Conservation (phyloP, 2,329 filamentous ascomycete species). For the Fusarium sp. region DNA sequence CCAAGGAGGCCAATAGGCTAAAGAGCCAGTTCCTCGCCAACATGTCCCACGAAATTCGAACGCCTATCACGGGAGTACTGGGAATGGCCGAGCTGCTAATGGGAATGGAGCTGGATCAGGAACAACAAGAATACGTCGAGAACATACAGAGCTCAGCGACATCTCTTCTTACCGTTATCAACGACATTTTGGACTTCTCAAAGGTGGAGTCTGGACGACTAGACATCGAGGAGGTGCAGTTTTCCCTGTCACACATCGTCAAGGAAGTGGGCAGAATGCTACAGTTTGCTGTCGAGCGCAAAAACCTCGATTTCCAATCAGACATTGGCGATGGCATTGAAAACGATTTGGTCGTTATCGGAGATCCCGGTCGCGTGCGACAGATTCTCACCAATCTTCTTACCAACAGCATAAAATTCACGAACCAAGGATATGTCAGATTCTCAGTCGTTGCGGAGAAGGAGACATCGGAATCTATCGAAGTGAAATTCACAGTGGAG, state of each 20-base stretch:
- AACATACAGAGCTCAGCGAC: constrained; percentile 85
- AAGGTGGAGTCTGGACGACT: constrained; percentile 83
- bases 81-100: constrained; percentile 81
- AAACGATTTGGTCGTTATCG: constrained; percentile 80
- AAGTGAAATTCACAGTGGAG: constrained; percentile 77
- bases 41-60: constrained; percentile 84
- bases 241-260: constrained; percentile 77
- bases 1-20: constrained; percentile 81
- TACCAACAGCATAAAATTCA: constrained; percentile 82
- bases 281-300: constrained; percentile 82
- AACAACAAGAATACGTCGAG: constrained; percentile 79
- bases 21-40: constrained; percentile 85
- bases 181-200: constrained; percentile 90
- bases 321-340: constrained; percentile 72
- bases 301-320: constrained; percentile 77
- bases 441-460: constrained; percentile 72
- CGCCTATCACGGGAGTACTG: constrained; percentile 82
- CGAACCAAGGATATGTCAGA: constrained; percentile 73
- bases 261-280: constrained; percentile 89
- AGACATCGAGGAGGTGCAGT: constrained; percentile 84
- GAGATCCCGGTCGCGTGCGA: constrained; percentile 84
- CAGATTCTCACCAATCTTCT: constrained; percentile 86
- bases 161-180: constrained; percentile 86
- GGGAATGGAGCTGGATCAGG: constrained; percentile 74
- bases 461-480: constrained; percentile 72